These are phyloP conservation scores for Aeschynomene evenia DNA, from an alignment of 306 rosid species.

Conservation along the genomic window DNA sequence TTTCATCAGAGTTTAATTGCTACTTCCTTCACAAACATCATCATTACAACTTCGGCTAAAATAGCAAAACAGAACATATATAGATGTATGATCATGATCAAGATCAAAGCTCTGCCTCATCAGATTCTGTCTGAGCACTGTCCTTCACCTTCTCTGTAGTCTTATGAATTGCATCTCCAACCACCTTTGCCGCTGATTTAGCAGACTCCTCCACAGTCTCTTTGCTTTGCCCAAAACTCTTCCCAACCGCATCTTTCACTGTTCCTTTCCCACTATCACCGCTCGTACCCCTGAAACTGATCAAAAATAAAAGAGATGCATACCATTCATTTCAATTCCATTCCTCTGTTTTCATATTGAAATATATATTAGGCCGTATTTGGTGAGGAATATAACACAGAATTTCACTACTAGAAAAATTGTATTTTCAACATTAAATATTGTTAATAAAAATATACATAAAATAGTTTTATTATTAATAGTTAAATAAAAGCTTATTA, in stretches of 20 bases:
- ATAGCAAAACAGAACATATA: background rate
- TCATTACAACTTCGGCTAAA: constrained; percentile 7
- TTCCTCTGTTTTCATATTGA: background rate
- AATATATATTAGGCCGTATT: no score
- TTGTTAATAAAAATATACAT: no score
- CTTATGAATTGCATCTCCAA: constrained; percentile 48
- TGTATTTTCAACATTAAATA: no score
- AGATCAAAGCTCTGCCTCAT: constrained; percentile 47
- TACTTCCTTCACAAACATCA: background rate
- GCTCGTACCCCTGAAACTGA: constrained; percentile 48
- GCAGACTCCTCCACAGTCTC: constrained; percentile 61
- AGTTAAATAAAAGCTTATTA: no score
- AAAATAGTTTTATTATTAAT: no score
- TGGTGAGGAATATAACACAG: no score
- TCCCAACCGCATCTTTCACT: constrained; percentile 47
- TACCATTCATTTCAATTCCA: background rate
- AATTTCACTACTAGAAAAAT: no score
- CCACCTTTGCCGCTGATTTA: constrained; percentile 50
- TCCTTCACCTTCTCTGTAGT: constrained; percentile 37
- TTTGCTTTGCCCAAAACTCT: constrained; percentile 55
- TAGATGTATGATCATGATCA: no score
- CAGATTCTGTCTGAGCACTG: constrained; percentile 24
- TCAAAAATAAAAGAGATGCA: background rate
- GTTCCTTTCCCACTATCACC: background rate
- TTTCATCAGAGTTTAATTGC: background rate